Evolutionary conservation across 225 moss, liverwort and hornwort species (phyloP), one percentile per base, ranked within the genome.

Genomic region (Sphagnum tenellum): DNA sequence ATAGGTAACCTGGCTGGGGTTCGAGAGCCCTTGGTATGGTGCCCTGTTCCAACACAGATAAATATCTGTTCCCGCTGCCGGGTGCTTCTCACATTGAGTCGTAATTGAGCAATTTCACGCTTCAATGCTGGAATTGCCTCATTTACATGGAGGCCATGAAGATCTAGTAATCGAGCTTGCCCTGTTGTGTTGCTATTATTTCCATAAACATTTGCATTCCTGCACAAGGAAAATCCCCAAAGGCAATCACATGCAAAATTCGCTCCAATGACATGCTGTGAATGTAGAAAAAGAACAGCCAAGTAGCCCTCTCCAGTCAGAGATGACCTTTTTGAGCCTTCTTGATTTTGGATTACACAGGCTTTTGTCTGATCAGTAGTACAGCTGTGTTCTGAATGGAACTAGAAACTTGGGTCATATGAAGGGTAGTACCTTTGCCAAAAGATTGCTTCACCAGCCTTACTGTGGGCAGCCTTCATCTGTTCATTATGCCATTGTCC

Each of bases 401-500:
- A 29, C 29, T 29, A 29, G 29, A 29, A 61, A 61, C 8, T 45
- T 12, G 9, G 47, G 44, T 55, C 55, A 75, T 14, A 9, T 45
- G 49, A 61, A 49, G 49, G 8, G 46, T 5, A 2, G 59, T 50
- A 79, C 83, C 83, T 86, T 77, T 83, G 79, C 75, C 75, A 82
- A 67, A 71, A 86, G 58, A 86, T 86, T 62, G 86, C 83, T 69
- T 83, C 82, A 61, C 83, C 78, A 12, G 86, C 86, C 74, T 80
- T 82, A 52, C 64, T 79, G 69, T 86, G 86, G 4, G 86, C 86
- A 12, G 79, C 80, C 68, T 81, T 86, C 86, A 86, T 86, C 50
- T 78, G 84, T 48, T 86, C 84, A 29, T 86, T 83, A 56, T 83
- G 83, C 86, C 82, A 82, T 59, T 86, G 86, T 13, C 86, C 86